Base-by-base conservation (phyloP, 768 basidiomycete species). In the Boletus rex-veris region DNA sequence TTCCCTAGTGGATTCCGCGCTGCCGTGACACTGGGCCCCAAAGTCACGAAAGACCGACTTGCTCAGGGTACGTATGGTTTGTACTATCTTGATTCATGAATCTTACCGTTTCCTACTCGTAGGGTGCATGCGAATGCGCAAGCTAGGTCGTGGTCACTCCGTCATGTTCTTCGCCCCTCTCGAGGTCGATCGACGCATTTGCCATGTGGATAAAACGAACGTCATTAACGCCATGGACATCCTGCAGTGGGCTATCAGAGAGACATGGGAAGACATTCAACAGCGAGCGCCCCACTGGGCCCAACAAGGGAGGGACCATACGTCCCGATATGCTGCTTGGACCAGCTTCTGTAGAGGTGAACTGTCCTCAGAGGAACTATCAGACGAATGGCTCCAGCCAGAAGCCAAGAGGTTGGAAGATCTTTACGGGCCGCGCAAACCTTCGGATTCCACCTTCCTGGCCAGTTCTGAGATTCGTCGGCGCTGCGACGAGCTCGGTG, bases 121-220 rank as follows among this genome's bases (percentile, higher is more conserved):
- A 80, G 80, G 78, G 5, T 81, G 80, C 47, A 81, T 81, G 80
- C 70, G 80, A 9, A 79, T 81, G 80, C 71, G 80, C 14, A 73
- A 73, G 57, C 71, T 81, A 0, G 80, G 80, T 12, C 61, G 67
- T 12, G 75, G 74, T 0, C 80, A 81, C 52, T 75, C 79, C 4
- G 60, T 80, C 24, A 65, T 76, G 53, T 80, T 81, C 57, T 77
- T 77, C 41, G 79, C 77, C 2, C 74, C 80, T n/a, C 63, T 63
- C 63, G 80, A 80, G 41, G 67, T 79, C 7, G 73, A 76, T 50
- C 59, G 58, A 45, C 53, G 55, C 1, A 79, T 81, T 42, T 73
- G 75, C 37, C 50, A 50, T 7, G 53, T 67, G 18, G 54, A 53
- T 14, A 46, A 39, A 7, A 68, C 15, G 37, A 44, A 55, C 16